Percentiles rank a stretch among this genome's conserved stretches.
phyloP scores from a whole-genome alignment of 2,329 filamentous ascomycete genomes.

The Lasiodiplodia sp. region DNA sequence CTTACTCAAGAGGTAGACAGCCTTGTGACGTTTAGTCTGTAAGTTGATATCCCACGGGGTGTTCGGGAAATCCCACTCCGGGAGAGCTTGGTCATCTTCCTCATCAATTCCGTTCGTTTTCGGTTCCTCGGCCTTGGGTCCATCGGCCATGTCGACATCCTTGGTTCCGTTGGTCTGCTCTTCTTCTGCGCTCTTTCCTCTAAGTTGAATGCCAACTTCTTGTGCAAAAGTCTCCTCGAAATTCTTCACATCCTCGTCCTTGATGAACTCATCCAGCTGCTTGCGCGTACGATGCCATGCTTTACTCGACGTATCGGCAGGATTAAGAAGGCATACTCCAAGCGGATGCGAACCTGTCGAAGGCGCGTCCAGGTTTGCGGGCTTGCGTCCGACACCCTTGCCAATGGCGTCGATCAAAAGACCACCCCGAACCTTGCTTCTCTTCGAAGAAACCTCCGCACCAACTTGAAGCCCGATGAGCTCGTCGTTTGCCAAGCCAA shows the following conservation, averaged over 20 bases:
- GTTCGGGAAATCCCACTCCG: conserved; percentile 57
- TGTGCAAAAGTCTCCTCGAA: conserved; percentile 52
- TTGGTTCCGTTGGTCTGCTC: conserved; percentile 9
- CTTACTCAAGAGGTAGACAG: conserved; percentile 61
- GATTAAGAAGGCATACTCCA: conserved; percentile 27
- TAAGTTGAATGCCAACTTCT: conserved; percentile 46
- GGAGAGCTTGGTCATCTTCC: conserved; percentile 34
- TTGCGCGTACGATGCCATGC: conserved; percentile 41
- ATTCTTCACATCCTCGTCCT: conserved; percentile 32
- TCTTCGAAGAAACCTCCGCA: conserved; percentile 42
- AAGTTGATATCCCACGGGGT: conserved; percentile 53
- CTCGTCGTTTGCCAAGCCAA: conserved; percentile 69
- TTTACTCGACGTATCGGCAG: conserved; percentile 21
- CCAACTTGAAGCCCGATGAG: conserved; percentile 70
- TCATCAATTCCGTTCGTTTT: conserved; percentile 23
- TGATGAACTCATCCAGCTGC: conserved; percentile 47
- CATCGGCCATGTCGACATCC: conserved; percentile 10
- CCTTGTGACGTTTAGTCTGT: conserved; percentile 69
- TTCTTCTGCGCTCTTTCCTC: conserved; percentile 1
- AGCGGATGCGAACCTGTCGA: conserved; percentile 1
- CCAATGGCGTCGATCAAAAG: conserved; percentile 77
- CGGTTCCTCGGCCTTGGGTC: neutral
- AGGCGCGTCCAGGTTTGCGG: conserved; percentile 14
- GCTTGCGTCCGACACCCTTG: conserved; percentile 58
- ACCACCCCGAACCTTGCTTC: conserved; percentile 53